Base-by-base conservation (phyloP, 2,329 filamentous ascomycete species). In the Stagonosporopsis vannaccii region DNA sequence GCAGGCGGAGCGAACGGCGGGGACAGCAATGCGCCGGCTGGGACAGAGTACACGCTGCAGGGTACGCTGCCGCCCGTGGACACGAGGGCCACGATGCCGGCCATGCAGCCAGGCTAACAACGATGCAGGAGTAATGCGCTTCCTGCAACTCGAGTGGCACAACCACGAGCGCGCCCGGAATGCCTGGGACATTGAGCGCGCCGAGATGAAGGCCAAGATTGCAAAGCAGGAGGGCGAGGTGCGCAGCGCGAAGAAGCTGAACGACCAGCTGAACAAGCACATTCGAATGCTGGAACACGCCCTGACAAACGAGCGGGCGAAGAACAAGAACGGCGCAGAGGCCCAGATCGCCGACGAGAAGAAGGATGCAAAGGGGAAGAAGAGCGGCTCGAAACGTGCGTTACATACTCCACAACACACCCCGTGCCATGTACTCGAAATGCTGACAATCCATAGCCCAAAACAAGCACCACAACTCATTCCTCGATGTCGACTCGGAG, bases 61-160 rank as follows among this genome's bases (percentile, higher is more conserved):
- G 88, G 87, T 90, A 74, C 70, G 61, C 35, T 25, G 48, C 40
- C 44, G 33, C 11, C 37, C 44, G 51, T 49, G 40, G 40, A 47
- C 55, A 53, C 46, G 43, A 54, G 42, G 43, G 51, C 39, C 28
- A 54, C 40, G 23, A 33, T 33, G 50, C 30, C 39, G 42, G 49
- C 49, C 48, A 51, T 9, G 39, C 39, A 25, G 32, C 23, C 32
- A 43, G 48, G 57, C 66, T 74, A 57, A 73, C 56, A 53, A 35
- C 28, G 15, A 12, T 51, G 30, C 66, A 95, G 91, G 95, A 73
- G 95, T 99, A 33, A 99, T 99, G 95, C 93, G 95, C 78, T 99
- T 99, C 77, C 87, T 99, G 35, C 95, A 99, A 80, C 95, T 95
- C 43, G 94, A 99, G 85, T 99, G 95, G 95, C 95, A 99, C 79